A percentile compares a stretch with the other conserved stretches of the same genome.
Conservation (phyloP, 2,329 filamentous ascomycete genomes). For the Colletotrichum lini region DNA sequence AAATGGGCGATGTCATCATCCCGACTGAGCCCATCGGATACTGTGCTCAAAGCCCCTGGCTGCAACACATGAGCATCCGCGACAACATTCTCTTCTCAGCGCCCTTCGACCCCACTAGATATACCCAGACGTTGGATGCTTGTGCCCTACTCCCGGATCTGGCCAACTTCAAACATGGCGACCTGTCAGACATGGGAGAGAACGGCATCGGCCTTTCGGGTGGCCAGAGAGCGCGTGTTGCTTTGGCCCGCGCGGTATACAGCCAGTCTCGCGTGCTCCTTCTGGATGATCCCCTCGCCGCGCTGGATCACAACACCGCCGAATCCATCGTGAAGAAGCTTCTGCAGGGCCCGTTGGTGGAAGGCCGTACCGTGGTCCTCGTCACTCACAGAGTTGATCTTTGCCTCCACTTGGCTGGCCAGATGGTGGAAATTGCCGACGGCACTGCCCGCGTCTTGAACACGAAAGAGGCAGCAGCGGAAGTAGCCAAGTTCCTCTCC, state of each 20-base stretch:
- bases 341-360: conserved; percentile 72
- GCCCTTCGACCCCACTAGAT: conserved; percentile 67
- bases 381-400: conserved; percentile 87
- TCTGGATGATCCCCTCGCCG: conserved; percentile 75
- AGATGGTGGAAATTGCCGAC: conserved; percentile 78
- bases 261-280: conserved; percentile 70
- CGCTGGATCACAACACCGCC: conserved; percentile 74
- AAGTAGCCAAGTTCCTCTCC: conserved; percentile 48
- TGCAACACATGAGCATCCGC: conserved; percentile 75
- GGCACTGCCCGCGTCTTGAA: conserved; percentile 69
- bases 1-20: conserved; percentile 62
- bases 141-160: conserved; percentile 72
- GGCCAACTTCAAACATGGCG: conserved; percentile 68
- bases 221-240: conserved; percentile 74
- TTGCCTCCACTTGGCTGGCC: conserved; percentile 79
- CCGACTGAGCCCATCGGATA: conserved; percentile 68
- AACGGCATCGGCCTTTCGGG: conserved; percentile 75
- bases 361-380: conserved; percentile 79
- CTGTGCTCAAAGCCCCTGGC: conserved; percentile 74
- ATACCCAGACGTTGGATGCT: conserved; percentile 72
- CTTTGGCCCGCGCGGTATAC: conserved; percentile 74
- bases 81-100: conserved; percentile 77
- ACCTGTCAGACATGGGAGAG: conserved; percentile 72
- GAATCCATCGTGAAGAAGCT: conserved; percentile 73
- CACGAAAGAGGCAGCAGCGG: conserved; percentile 56